These are phyloP conservation scores for Nitzschia sp. DNA, from an alignment of 108 stramenopile genomes.

Conservation along the genomic window DNA sequence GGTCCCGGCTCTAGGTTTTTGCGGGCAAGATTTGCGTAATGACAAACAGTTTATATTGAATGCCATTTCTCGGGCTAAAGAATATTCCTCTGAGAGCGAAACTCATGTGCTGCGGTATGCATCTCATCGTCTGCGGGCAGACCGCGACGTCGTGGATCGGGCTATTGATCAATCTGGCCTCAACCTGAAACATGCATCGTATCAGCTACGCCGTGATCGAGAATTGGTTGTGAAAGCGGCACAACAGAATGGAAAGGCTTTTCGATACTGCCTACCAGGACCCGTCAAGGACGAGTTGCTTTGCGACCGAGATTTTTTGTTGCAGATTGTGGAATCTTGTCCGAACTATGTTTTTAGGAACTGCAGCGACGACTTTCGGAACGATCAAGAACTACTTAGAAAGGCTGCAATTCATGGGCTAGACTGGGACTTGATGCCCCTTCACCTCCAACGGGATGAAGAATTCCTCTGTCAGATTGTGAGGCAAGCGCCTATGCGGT, in stretches of 20 bases:
- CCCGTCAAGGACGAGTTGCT: slow-evolving; percentile 12
- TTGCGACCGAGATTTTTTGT: slow-evolving; percentile 19
- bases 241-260: slow-evolving; percentile 32
- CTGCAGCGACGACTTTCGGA: background rate
- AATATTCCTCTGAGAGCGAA: background rate
- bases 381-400: slow-evolving; percentile 29
- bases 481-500: slow-evolving; percentile 1
- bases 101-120: slow-evolving; percentile 37
- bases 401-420: slow-evolving; percentile 25
- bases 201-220: slow-evolving; percentile 30
- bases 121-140: slow-evolving; percentile 35
- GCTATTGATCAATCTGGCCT: slow-evolving; percentile 35
- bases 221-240: slow-evolving; percentile 33
- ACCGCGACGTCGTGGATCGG: slow-evolving; percentile 34
- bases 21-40: slow-evolving; percentile 14
- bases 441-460: background rate
- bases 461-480: slow-evolving; percentile 10
- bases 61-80: background rate
- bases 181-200: slow-evolving; percentile 40
- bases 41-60: slow-evolving; percentile 23
- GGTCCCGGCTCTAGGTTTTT: slow-evolving; percentile 8
- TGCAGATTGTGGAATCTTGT: background rate
- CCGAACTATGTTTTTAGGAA: slow-evolving; percentile 1
- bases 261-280: slow-evolving; percentile 34
- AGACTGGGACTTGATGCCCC: slow-evolving; percentile 20